These are phyloP conservation scores for Pseudogymnoascus sp. DNA, from an alignment of 2,329 filamentous ascomycete genomes.

Conservation along the genomic window DNA sequence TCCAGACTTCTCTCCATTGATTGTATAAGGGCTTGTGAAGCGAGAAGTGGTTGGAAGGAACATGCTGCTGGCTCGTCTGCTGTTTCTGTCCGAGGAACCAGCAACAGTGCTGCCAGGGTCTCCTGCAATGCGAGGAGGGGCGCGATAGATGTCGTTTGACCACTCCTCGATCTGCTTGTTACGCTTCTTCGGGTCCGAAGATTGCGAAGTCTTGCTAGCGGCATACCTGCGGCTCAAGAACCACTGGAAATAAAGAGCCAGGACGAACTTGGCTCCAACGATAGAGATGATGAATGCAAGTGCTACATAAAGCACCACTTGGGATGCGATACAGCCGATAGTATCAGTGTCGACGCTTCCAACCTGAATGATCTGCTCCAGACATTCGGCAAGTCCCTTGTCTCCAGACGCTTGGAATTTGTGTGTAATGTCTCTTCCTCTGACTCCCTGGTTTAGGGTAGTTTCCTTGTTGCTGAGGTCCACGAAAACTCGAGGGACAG, in stretches of 20 bases:
- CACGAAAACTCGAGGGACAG: constrained; percentile 68
- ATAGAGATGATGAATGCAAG: constrained; percentile 87
- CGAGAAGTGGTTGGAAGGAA: constrained; percentile 91
- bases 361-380: constrained; percentile 91
- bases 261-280: constrained; percentile 75
- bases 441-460: constrained; percentile 53
- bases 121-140: constrained; percentile 71
- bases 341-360: constrained; percentile 93
- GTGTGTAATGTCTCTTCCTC: constrained; percentile 82
- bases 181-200: constrained; percentile 71
- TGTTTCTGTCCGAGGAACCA: constrained; percentile 57
- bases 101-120: constrained; percentile 60
- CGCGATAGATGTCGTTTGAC: constrained; percentile 94
- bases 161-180: constrained; percentile 95
- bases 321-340: constrained; percentile 92
- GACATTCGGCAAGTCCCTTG: constrained; percentile 76
- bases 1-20: constrained; percentile 51
- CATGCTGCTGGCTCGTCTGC: constrained; percentile 65
- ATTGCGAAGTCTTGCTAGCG: constrained; percentile 76
- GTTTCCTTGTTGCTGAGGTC: constrained; percentile 64
- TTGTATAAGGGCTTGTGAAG: constrained; percentile 83
- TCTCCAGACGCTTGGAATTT: constrained; percentile 72
- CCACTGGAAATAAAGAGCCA: constrained; percentile 93
- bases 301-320: constrained; percentile 92
- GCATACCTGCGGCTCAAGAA: constrained; percentile 83